These are phyloP conservation scores for Talaromyces rugulosus DNA, from an alignment of 2,329 filamentous ascomycete species.

Conservation along the genomic window DNA sequence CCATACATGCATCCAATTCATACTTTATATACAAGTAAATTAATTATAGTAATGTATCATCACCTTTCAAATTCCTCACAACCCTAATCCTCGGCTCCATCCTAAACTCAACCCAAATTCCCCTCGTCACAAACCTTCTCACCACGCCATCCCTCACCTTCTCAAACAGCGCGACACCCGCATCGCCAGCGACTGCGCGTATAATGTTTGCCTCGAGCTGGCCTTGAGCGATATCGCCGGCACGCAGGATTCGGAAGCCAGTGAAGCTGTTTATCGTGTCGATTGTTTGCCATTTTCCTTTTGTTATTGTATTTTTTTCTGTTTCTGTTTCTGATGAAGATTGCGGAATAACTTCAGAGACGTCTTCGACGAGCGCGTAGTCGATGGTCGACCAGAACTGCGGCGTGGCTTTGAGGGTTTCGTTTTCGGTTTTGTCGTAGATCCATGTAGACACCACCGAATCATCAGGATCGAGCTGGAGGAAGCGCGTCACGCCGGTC, in stretches of 20 bases:
- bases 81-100: conserved; percentile 54
- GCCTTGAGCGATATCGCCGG: conserved; percentile 29
- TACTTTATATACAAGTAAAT: neutral
- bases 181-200: conserved; percentile 29
- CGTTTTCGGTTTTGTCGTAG: conserved; percentile 60
- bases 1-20: too few species aligned
- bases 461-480: conserved; percentile 35
- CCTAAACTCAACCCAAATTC: conserved; percentile 53
- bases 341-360: conserved; percentile 5
- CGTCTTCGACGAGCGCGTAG: conserved; percentile 53
- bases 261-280: conserved; percentile 49
- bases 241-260: conserved; percentile 46
- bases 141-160: conserved; percentile 17
- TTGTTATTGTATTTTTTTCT: conserved; percentile 23
- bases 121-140: conserved; percentile 35
- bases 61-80: conserved; percentile 32
- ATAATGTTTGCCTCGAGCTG: conserved; percentile 32
- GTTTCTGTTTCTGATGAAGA: conserved; percentile 17
- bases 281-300: conserved; percentile 49
- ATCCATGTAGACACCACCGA: conserved; percentile 39
- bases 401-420: conserved; percentile 42
- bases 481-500: conserved; percentile 59
- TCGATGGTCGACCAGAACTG: conserved; percentile 57
- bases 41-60: neutral
- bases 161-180: conserved; percentile 26